Base-by-base conservation (phyloP, 108 stramenopile species). In the Hondaea fermentalgiana region DNA sequence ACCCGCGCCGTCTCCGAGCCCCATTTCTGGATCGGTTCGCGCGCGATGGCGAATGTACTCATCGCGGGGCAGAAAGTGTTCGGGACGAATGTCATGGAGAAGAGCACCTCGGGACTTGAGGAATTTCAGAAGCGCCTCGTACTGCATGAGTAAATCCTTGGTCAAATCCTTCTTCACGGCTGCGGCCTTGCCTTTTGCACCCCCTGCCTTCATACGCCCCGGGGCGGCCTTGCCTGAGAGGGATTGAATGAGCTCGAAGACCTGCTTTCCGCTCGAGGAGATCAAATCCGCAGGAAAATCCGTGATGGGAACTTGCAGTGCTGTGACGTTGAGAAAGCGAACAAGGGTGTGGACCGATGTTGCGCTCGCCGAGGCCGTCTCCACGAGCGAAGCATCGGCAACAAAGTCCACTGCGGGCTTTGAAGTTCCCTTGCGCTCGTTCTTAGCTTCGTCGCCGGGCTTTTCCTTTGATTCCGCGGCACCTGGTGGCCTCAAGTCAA, bases 151-250 rank as follows among this genome's bases (percentile, higher is more conserved):
- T 17, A 87, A 28, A 21, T 49, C 60, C 69, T 69, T 55, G 60
- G 89, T 83, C 47, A 87, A 83, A 5, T 92, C 92, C 87, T 92
- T 92, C 35, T 35, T 35, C 35, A 35, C 35, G 53, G 89, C 88
- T 57, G 76, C 88, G 25, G 35, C 64, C 25, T 69, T 69, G 21
- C 12, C 10, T 17, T 69, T 28, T 42, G 10, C 4, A 1, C 3
- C 21, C 49, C 90, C 90, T 19, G 90, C 44, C 76, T 69, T 69
- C 35, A 69, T 42, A 42, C 76, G 76, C 3, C 76, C 76, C 0
- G 76, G 76, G 6, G 51, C 76, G 2, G 76, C 28, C 28, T 83
- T 83, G n/a, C 76, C 76, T 12, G 76, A 47, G 6, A 83, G 76
- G 45, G 49, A 6, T 16, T 47, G 25, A 23, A 83, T 83, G 76